Evolutionary conservation across 768 basidiomycete species (phyloP), one percentile per base, ranked within the genome.

Genomic region (Tulasnella sp.): DNA sequence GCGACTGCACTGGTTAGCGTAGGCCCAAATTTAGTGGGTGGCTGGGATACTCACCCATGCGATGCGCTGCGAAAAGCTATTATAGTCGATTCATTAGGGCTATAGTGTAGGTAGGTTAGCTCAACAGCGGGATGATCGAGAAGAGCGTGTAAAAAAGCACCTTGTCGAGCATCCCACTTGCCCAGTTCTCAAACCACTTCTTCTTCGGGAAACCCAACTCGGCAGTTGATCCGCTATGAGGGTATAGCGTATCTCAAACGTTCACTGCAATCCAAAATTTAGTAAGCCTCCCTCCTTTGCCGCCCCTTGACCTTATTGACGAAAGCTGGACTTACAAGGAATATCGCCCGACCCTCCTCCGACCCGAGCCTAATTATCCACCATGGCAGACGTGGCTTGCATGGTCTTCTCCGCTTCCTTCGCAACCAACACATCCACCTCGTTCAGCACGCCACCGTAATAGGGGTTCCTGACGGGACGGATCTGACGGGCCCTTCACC

Each of bases 331-430:
- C 54, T 67, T 25, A 67, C 54, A 25, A 1, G 74, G 67, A 15
- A 69, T 75, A 37, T 67, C 54, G 7, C 74, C 74, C 2, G 22
- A 29, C 11, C 58, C 49, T 22, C 49, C 49, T 3, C 67, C 37
- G 25, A 31, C 49, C 5, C 8, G n/a, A n/a, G 22, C 74, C 22
- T 67, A 67, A 19, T 75, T 75, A 14, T 75, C 67, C n/a, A 75
- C 74, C 74, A 75, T 75, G 4, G 9, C 58, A 0, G 29, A n/a
- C 74, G 68, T 67, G 58, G 74, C 37, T 29, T 69, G 37, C 54
- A 75, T 67, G 67, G 68, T 29, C 64, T 67, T 67, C 64, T 68
- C 64, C 12, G 67, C 67, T 37, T 75, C 74, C 29, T 73, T 73
- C 39, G 72, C 14, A 9, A 73, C 72, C 2, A 73, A 14, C 3